These are phyloP conservation scores for Tulasnella sp. DNA, from an alignment of 768 basidiomycete genomes.

Conservation along the genomic window DNA sequence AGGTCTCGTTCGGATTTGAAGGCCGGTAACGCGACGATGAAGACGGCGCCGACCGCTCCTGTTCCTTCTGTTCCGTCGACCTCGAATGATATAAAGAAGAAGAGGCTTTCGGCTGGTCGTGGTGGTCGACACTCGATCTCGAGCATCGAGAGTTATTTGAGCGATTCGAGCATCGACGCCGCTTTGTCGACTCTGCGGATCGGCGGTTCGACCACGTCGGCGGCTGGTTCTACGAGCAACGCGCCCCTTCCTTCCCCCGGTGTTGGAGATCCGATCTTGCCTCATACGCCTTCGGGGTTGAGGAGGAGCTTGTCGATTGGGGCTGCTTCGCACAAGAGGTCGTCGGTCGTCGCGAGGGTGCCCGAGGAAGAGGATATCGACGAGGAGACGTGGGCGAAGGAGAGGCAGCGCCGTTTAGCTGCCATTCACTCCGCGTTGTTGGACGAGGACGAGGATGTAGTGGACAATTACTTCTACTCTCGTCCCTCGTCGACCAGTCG, in stretches of 20 bases:
- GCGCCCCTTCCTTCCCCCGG: neutral
- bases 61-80: neutral
- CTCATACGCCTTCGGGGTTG: neutral
- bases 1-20: neutral
- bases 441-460: constrained; percentile 1
- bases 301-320: neutral
- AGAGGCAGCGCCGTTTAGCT: neutral
- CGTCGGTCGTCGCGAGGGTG: neutral
- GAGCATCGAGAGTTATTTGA: constrained; percentile 19
- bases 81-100: neutral
- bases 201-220: neutral
- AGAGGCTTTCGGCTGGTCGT: neutral
- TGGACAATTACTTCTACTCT: constrained; percentile 14
- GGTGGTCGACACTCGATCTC: constrained; percentile 17
- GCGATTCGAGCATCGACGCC: constrained; percentile 17
- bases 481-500: neutral
- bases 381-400: neutral
- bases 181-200: constrained; percentile 14
- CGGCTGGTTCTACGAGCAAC: neutral
- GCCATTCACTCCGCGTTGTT: neutral
- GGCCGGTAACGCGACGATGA: neutral
- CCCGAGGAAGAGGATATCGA: neutral
- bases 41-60: neutral
- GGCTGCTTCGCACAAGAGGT: neutral
- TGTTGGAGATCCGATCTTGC: neutral